Evolutionary conservation across 2,329 filamentous ascomycete genomes (phyloP), one percentile per base, ranked within the genome.

Genomic region (Fusarium austroafricanum): DNA sequence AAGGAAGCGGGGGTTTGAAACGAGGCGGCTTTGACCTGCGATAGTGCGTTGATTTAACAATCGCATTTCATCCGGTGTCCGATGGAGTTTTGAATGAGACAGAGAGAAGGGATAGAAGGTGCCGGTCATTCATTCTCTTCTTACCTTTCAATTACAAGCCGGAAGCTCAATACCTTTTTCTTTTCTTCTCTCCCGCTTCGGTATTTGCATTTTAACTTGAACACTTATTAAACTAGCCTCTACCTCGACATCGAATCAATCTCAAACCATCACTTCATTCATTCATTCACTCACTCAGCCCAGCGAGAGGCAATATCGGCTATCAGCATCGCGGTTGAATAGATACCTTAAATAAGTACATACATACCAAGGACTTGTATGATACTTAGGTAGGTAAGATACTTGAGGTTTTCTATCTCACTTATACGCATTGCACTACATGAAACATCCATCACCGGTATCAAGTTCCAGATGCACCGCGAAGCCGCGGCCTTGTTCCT

Each of bases 1-100:
- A 38, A 38, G 37, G 23, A 43, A 51, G 51, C 26, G 56, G 46
- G 59, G 55, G 28, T 5, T 61, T 61, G 55, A 66, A 65, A 66
- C 39, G 31, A 61, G 50, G 45, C 62, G 45, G 45, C 50, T 17
- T 43, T 37, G 18, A 39, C 21, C 15, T 40, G 17, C 17, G 14
- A 52, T 18, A 45, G 26, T 23, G n/a, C 21, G 23, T 45, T 47
- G 35, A 49, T 47, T 31, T 17, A 39, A 23, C 15, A 35, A 44
- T 54, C 31, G 3, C 12, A 33, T 44, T 49, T 38, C 26, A 37
- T 47, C 40, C 40, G 35, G 29, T 18, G 17, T 44, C 42, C n/a
- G 50, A 46, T 61, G 60, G n/a, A 43, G 31, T 38, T 31, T 39
- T 46, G 47, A 45, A 42, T 29, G 18, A 31, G 44, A 37, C 37